phyloP scores from a whole-genome alignment of 345 rosid species.

The Physaria fendleri region DNA sequence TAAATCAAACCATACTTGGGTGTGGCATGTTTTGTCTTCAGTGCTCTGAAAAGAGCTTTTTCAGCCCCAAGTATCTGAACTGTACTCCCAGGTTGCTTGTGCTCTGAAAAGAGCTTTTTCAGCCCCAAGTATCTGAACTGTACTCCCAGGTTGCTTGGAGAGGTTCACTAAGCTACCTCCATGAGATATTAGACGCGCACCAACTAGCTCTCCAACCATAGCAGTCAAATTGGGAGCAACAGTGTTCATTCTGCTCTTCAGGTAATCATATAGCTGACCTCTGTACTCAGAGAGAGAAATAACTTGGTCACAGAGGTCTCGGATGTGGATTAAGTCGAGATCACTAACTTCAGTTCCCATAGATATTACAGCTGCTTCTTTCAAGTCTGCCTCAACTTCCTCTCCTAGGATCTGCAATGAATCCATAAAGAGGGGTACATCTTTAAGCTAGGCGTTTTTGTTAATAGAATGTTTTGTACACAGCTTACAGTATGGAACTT shows the following conservation, averaged over 20 bases:
- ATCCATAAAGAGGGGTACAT: background rate
- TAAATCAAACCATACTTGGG: constrained; percentile 80
- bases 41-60: constrained; percentile 76
- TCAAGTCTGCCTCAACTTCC: constrained; percentile 56
- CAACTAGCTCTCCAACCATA: constrained; percentile 73
- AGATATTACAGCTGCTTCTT: constrained; percentile 72
- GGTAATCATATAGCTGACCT: constrained; percentile 70
- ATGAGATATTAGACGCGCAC: constrained; percentile 77
- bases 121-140: no score
- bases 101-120: no score
- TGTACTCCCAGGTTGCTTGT: constrained; percentile 83
- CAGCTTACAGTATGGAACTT: background rate
- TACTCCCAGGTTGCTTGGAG: no score
- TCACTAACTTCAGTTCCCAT: constrained; percentile 87
- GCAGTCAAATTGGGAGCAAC: constrained; percentile 81
- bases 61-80: constrained; percentile 81
- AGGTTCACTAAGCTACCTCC: constrained; percentile 75
- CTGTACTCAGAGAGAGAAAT: constrained; percentile 66
- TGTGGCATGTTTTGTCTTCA: constrained; percentile 80
- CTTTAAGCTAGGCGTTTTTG: background rate
- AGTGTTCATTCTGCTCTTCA: constrained; percentile 71
- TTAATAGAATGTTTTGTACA: background rate
- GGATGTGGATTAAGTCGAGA: constrained; percentile 55
- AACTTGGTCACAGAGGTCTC: constrained; percentile 69
- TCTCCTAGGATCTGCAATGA: constrained; percentile 39